A percentile compares a stretch with the other conserved stretches of the same genome.
Evolutionary conservation across 129 eudicot genomes (phyloP).

Genomic region (Smallanthus sonchifolius): DNA sequence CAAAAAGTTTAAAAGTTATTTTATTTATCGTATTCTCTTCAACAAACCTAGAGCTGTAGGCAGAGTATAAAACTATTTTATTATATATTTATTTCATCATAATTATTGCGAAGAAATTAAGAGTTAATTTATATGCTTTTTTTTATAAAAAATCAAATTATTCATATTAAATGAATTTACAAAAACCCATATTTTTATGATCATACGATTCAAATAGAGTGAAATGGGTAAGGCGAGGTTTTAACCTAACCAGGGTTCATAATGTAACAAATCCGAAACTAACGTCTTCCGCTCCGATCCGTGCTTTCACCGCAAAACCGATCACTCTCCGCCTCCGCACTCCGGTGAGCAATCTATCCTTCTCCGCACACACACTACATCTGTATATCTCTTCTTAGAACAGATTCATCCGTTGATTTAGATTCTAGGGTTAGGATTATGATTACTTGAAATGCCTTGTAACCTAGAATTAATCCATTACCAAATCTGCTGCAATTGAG

Average conservation of each 20-base stretch:
- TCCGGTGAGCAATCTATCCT: slow-evolving; percentile 23
- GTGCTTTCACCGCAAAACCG: slow-evolving; percentile 10
- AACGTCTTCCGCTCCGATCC: slow-evolving; percentile 15
- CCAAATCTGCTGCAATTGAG: background rate
- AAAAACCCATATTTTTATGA: too few relatives aligned
- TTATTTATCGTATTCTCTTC: too few relatives aligned
- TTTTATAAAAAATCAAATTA: too few relatives aligned
- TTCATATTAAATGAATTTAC: too few relatives aligned
- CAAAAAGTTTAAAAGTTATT: too few relatives aligned
- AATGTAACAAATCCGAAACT: background rate
- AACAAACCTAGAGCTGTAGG: too few relatives aligned
- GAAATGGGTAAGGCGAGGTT: too few relatives aligned
- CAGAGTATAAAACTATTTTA: too few relatives aligned
- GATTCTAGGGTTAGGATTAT: slow-evolving; percentile 26
- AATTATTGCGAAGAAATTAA: too few relatives aligned
- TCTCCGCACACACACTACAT: background rate
- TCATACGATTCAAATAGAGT: too few relatives aligned
- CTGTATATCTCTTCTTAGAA: background rate
- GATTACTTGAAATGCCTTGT: background rate
- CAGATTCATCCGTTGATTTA: background rate
- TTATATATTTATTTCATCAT: too few relatives aligned
- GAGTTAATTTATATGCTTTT: too few relatives aligned
- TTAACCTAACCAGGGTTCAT: slow-evolving; percentile 20
- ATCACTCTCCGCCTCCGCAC: slow-evolving; percentile 10
- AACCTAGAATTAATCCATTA: background rate